Conservation (phyloP, 2,329 filamentous ascomycete species). For the Pseudocercospora crystallina region DNA sequence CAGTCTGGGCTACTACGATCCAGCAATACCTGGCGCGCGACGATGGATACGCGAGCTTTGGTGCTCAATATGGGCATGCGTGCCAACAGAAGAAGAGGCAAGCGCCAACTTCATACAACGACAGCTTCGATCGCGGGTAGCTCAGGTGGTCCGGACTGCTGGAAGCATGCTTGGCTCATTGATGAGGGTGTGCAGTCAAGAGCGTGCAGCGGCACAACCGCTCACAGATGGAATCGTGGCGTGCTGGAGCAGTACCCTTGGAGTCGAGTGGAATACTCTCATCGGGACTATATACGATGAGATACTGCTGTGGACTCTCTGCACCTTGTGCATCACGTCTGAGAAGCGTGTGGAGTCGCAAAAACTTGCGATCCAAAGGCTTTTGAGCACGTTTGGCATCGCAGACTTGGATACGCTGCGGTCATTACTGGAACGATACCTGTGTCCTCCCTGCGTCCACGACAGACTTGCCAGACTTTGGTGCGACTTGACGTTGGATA, state of each 20-base stretch:
- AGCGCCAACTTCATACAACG: neutral
- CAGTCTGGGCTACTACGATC: constrained; percentile 1
- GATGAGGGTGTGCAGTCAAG: neutral
- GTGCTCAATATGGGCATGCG: constrained; percentile 1
- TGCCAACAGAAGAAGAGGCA: neutral
- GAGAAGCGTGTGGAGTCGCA: neutral
- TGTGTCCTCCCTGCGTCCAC: neutral
- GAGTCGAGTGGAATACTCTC: neutral
- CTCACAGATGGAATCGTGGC: neutral
- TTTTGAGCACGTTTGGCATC: neutral
- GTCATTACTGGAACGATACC: neutral
- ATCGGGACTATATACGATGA: constrained; percentile 3
- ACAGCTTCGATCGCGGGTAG: neutral
- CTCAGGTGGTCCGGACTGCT: constrained; percentile 2
- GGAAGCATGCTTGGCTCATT: constrained; percentile 4
- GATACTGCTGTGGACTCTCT: constrained; percentile 2
- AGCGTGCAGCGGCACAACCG: constrained; percentile 3
- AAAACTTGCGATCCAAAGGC: neutral
- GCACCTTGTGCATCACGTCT: neutral
- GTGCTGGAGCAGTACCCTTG: neutral
- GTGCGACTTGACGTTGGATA: neutral
- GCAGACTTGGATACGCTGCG: neutral
- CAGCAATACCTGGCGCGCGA: neutral
- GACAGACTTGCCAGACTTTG: neutral
- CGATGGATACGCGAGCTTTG: constrained; percentile 5